A percentile compares a stretch with the other conserved stretches of the same genome.
Evolutionary conservation across 805 yeast genomes (phyloP).

Genomic region (Teunomyces barrocoloradensis): DNA sequence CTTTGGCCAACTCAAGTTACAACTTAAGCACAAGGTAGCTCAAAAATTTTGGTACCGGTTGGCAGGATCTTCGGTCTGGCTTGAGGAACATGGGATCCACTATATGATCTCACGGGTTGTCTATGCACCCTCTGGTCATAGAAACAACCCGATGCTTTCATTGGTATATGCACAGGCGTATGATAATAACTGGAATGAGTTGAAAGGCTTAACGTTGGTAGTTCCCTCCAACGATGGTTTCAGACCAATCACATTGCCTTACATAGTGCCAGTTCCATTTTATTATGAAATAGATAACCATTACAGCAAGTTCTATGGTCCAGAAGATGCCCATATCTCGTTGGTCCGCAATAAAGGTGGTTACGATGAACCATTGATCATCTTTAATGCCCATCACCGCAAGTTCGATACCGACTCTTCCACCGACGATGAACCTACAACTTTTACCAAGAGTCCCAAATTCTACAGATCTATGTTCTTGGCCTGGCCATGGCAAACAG

Average conservation of each 20-base stretch:
- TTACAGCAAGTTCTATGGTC: conserved; percentile 34
- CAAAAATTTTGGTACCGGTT: conserved; percentile 42
- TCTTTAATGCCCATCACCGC: conserved; percentile 37
- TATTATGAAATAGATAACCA: conserved; percentile 17
- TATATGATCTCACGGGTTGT: conserved; percentile 38
- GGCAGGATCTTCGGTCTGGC: conserved; percentile 55
- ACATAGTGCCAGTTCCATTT: conserved; percentile 30
- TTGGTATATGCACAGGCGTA: conserved; percentile 23
- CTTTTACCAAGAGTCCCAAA: conserved; percentile 3
- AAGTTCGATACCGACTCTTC: conserved; percentile 6
- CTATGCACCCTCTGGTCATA: conserved; percentile 21
- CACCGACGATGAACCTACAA: conserved; percentile 3
- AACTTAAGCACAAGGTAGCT: conserved; percentile 9
- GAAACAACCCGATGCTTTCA: conserved; percentile 25
- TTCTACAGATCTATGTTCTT: conserved; percentile 29
- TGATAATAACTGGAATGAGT: conserved; percentile 21
- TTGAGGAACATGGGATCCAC: conserved; percentile 48
- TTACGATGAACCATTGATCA: conserved; percentile 44
- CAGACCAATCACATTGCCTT: conserved; percentile 20
- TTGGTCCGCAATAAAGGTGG: conserved; percentile 31
- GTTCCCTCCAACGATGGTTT: conserved; percentile 16
- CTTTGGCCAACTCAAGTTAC: conserved; percentile 16
- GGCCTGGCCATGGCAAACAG: conserved; percentile 32
- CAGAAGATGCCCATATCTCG: conserved; percentile 51
- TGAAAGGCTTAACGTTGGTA: conserved; percentile 16